Evolutionary conservation across 345 rosid genomes (phyloP).

Genomic region (Trapa bicornis): DNA sequence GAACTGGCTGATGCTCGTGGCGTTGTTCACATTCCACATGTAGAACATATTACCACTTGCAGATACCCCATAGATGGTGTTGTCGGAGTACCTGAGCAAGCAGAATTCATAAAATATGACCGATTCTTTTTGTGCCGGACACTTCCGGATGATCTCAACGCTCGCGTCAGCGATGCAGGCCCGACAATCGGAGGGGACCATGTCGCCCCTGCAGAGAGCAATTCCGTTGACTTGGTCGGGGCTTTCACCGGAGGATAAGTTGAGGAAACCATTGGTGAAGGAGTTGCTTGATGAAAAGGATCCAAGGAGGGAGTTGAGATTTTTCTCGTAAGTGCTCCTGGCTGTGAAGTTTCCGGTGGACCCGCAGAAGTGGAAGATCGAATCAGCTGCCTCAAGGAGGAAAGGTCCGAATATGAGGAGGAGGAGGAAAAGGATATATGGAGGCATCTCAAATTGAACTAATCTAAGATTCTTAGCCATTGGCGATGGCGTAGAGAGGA

Average conservation of each 20-base stretch:
- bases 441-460: too few relatives aligned
- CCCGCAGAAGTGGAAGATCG: not conserved
- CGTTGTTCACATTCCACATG: constrained; percentile 1
- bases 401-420: not conserved
- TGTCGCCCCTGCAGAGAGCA: constrained; percentile 34
- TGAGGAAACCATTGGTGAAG: constrained; percentile 21
- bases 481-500: too few relatives aligned
- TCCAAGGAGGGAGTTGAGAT: constrained; percentile 25
- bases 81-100: constrained; percentile 14
- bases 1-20: not conserved
- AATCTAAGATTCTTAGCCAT: too few relatives aligned
- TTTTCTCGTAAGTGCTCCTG: constrained; percentile 27
- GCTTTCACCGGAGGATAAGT: constrained; percentile 23
- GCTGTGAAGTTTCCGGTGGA: constrained; percentile 20
- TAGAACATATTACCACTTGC: fast-evolving
- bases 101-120: constrained; percentile 8
- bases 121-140: constrained; percentile 7
- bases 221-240: constrained; percentile 23
- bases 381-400: not conserved
- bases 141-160: not conserved
- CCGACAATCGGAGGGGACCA: constrained; percentile 16
- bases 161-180: constrained; percentile 17
- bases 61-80: not conserved
- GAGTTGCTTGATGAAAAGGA: constrained; percentile 20
- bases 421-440: too few relatives aligned